Base-by-base conservation (phyloP, 805 yeast genomes). In the Hanseniaspora occidentalis region DNA sequence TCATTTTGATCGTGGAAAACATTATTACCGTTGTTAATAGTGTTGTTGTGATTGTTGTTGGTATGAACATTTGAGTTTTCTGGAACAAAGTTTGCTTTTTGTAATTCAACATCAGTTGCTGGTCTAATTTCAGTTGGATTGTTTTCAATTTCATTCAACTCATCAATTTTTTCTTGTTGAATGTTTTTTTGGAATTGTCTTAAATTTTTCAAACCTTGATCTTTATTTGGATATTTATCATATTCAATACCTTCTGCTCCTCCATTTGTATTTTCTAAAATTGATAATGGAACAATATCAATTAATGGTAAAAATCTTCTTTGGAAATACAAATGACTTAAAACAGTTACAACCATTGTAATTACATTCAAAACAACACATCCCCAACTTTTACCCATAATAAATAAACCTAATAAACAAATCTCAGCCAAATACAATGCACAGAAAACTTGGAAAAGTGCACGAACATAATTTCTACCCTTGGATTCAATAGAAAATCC, bases 371-470 rank as follows among this genome's bases (percentile, higher is more conserved):
- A 62, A 2, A 67, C 92, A 47, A 81, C 75, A 50, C 79, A 75
- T 18, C 81, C 84, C 89, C 89, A 83, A 47, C 79, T 69, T 64
- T 83, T 79, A 35, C 75, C 72, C 75, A 80, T 76, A 31, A 82
- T 80, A 53, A 82, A 82, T 54, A 83, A 64, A 31, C 82, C 89
- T 43, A 75, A 58, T 42, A 81, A 61, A 58, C 84, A 77, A 35
- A 79, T 61, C 58, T 83, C 84, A 35, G 79, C 80, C 45, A 83
- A 61, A 57, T 83, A 83, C 33, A 83, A 47, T 11, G 79, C 86
- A 43, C 75, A 80, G 56, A 80, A 81, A 10, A 77, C 65, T 59
- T 81, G 84, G 58, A 81, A 77, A 47, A 82, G 56, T 2, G 85
- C 84, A 50, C 71, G 65, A 36, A 85, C 82, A 55, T 81, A 83